Base-by-base conservation (phyloP, 768 basidiomycete species). In the Boletus speciosus region DNA sequence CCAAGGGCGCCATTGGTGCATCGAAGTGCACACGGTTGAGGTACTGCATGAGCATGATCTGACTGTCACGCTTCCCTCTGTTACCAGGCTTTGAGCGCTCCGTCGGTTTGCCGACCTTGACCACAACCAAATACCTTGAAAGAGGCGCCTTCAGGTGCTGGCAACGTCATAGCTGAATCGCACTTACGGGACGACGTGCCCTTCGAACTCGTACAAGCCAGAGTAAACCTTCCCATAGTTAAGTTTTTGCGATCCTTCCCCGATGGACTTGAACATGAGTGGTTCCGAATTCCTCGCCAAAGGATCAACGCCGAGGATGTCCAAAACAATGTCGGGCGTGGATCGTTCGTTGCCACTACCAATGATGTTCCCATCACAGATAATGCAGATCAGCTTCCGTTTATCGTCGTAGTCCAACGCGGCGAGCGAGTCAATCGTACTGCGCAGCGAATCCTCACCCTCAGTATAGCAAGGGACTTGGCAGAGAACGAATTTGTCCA, bases 141-240 rank as follows among this genome's bases (percentile, higher is more conserved):
- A 48, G 31, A 41, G 15, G 21, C 6, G 35, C 27, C 34, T 38
- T 58, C 37, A 64, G 46, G 23, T n/a, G 1, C 4, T 27, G 37
- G 25, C 5, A 15, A 39, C 25, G 44, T 21, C 21, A 29, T 32
- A 34, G 2, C 4, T 25, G 51, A 39, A 41, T 15, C 4, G 2
- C 14, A 74, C 80, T 65, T 61, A 82, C 74, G 84, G 85, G 27
- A 85, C 84, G 56, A 86, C 84, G 51, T 86, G 85, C 16, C 85
- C 84, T 56, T 83, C 81, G 52, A 82, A 85, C 66, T 86, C 85
- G 64, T 86, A 86, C 55, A 86, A 65, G 21, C 84, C 84, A 32
- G 85, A 84, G 64, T 86, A 86, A 27, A 86, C 72, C 62, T 86
- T 86, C 31, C 82, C 85, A 59, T 85, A 86, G 65, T 86, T 86